These are phyloP conservation scores for Zoysia pacifica DNA, from an alignment of 176 grass and related monocot species.

Conservation along the genomic window DNA sequence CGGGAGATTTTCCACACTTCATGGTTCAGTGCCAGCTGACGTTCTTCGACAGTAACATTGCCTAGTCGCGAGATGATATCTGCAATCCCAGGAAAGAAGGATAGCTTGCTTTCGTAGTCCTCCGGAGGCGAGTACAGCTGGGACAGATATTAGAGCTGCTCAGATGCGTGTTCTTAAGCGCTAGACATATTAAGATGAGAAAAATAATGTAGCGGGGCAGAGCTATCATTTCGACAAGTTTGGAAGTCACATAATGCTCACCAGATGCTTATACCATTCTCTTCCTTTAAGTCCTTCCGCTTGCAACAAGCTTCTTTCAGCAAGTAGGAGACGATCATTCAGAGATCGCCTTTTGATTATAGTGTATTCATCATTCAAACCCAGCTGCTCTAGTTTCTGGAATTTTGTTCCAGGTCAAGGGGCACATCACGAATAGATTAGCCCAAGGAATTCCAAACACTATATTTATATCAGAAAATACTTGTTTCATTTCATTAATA, in stretches of 20 bases:
- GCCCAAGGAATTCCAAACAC: neutral
- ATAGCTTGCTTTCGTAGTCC: constrained; percentile 67
- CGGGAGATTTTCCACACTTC: constrained; percentile 75
- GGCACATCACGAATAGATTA: neutral
- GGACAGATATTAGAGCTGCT: neutral
- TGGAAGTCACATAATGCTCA: constrained; percentile 26
- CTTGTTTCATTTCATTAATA: neutral
- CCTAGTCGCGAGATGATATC: constrained; percentile 58
- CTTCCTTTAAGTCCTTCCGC: constrained; percentile 82
- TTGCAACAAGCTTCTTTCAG: constrained; percentile 90
- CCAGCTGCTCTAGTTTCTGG: constrained; percentile 54
- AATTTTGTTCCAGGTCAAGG: constrained; percentile 31
- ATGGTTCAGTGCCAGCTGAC: constrained; percentile 31
- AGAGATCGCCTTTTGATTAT: constrained; percentile 53
- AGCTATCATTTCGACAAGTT: neutral
- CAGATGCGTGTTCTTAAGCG: neutral
- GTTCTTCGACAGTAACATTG: constrained; percentile 22
- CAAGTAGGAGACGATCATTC: constrained; percentile 87
- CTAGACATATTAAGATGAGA: neutral
- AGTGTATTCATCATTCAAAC: constrained; percentile 26
- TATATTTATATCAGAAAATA: neutral
- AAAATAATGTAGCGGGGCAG: neutral
- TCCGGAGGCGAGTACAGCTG: constrained; percentile 88
- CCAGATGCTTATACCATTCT: constrained; percentile 93
- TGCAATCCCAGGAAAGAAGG: constrained; percentile 75